A percentile compares a stretch with the other conserved stretches of the same genome.
phyloP scores from a whole-genome alignment of 176 grass and related monocot genomes.

The Juncus effusus region DNA sequence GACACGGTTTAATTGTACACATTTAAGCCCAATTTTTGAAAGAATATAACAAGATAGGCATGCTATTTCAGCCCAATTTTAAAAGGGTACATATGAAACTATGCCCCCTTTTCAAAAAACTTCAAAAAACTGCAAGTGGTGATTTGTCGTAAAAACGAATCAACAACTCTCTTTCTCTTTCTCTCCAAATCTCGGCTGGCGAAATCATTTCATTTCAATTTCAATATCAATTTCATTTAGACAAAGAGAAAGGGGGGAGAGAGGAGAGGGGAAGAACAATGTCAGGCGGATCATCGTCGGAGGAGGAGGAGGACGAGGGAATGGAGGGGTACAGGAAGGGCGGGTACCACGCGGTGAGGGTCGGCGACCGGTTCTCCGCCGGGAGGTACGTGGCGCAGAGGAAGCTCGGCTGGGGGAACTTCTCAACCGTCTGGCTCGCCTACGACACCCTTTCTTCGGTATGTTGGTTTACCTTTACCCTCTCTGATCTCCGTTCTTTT shows the following conservation, averaged over 20 bases:
- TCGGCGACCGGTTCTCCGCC: constrained; percentile 72
- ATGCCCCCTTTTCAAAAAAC: too few relatives aligned
- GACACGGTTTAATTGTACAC: too few relatives aligned
- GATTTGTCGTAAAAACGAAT: too few relatives aligned
- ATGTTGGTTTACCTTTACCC: constrained; percentile 2
- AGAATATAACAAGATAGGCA: too few relatives aligned
- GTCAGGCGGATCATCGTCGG: constrained; percentile 39
- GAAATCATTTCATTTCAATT: constrained; percentile 15
- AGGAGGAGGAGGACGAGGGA: constrained; percentile 77
- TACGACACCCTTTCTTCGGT: constrained; percentile 77
- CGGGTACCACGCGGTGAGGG: constrained; percentile 75
- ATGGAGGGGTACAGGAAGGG: constrained; percentile 80
- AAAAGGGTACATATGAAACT: too few relatives aligned
- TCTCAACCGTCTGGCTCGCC: constrained; percentile 98
- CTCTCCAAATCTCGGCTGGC: constrained; percentile 2
- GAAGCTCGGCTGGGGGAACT: constrained; percentile 94
- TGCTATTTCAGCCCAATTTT: too few relatives aligned
- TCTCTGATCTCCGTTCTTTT: constrained; percentile 23
- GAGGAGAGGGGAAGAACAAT: background rate
- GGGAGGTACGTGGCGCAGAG: constrained; percentile 79
- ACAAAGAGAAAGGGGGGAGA: background rate
- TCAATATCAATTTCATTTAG: constrained; percentile 9
- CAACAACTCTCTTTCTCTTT: background rate
- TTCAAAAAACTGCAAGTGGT: too few relatives aligned
- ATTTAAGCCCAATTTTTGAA: too few relatives aligned